Evolutionary conservation across 495 filamentous ascomycete species (phyloP).

Genomic region (Amniculicola lignicola): DNA sequence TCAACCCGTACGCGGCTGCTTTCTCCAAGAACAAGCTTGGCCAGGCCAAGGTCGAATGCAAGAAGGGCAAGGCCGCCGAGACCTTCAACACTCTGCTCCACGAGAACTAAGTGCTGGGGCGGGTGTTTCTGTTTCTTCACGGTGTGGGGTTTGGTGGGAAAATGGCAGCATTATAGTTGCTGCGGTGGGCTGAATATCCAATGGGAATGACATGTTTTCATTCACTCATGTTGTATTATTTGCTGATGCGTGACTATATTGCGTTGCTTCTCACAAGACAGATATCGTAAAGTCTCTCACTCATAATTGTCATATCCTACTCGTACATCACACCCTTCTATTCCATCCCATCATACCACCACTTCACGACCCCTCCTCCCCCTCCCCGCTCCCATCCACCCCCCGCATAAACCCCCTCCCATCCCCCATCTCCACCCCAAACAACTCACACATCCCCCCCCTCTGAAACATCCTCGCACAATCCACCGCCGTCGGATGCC

Average conservation of each 20-base stretch:
- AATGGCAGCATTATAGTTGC: constrained; percentile 8
- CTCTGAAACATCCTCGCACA: constrained; percentile 43
- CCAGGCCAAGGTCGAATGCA: constrained; percentile 53
- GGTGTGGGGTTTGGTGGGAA: neutral
- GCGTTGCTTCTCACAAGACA: too few species aligned
- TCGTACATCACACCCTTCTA: neutral
- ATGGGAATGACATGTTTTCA: neutral
- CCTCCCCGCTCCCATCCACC: too few species aligned
- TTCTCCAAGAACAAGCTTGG: constrained; percentile 82
- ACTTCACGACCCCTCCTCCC: too few species aligned
- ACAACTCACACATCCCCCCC: constrained; percentile 35
- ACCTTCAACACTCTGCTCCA: constrained; percentile 52
- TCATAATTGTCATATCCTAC: neutral
- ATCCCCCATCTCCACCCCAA: constrained; percentile 33
- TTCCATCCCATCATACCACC: too few species aligned
- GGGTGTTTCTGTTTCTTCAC: constrained; percentile 15
- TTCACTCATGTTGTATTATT: neutral
- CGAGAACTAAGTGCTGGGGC: constrained; percentile 48
- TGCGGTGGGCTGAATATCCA: constrained; percentile 5
- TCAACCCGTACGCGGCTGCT: constrained; percentile 92
- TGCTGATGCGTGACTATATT: neutral
- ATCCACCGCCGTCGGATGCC: constrained; percentile 43
- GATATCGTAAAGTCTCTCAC: too few species aligned
- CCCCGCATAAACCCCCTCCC: too few species aligned
- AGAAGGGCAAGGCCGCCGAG: constrained; percentile 52